Evolutionary conservation across 2,329 filamentous ascomycete genomes (phyloP).

Genomic region (Xylariomycetidae sp.): DNA sequence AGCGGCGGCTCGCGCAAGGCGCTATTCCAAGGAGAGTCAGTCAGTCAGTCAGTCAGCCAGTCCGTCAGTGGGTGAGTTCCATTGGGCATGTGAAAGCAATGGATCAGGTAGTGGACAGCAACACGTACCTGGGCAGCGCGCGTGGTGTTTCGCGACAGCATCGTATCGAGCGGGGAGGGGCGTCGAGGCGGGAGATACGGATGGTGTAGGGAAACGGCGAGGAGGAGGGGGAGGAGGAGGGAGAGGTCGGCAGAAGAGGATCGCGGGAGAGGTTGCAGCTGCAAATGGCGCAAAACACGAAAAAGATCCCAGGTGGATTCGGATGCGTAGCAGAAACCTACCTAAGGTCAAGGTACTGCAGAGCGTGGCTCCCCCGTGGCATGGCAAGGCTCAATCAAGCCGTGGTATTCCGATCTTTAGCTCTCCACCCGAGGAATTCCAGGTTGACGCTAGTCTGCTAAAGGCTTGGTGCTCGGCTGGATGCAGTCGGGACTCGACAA

Average conservation of each 20-base stretch:
- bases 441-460: neutral
- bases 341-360: constrained; percentile 5
- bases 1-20: constrained; percentile 45
- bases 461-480: neutral
- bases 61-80: constrained; percentile 1
- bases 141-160: constrained; percentile 54
- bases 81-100: constrained; percentile 6
- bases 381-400: neutral
- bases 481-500: neutral
- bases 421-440: neutral
- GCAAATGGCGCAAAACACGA: constrained; percentile 29
- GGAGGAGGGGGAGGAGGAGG: constrained; percentile 11
- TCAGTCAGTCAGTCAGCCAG: constrained; percentile 14
- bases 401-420: neutral
- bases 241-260: constrained; percentile 11
- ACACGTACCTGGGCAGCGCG: constrained; percentile 51
- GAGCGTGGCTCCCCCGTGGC: neutral
- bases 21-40: constrained; percentile 30
- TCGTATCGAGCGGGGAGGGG: constrained; percentile 24
- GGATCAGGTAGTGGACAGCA: constrained; percentile 2
- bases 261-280: constrained; percentile 10
- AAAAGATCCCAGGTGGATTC: constrained; percentile 17
- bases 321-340: too few relatives aligned
- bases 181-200: too few relatives aligned
- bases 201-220: constrained; percentile 4